A percentile compares a stretch with the other conserved stretches of the same genome.
phyloP scores from a whole-genome alignment of 2,329 filamentous ascomycete genomes.

The Pestalotiopsis sp. region DNA sequence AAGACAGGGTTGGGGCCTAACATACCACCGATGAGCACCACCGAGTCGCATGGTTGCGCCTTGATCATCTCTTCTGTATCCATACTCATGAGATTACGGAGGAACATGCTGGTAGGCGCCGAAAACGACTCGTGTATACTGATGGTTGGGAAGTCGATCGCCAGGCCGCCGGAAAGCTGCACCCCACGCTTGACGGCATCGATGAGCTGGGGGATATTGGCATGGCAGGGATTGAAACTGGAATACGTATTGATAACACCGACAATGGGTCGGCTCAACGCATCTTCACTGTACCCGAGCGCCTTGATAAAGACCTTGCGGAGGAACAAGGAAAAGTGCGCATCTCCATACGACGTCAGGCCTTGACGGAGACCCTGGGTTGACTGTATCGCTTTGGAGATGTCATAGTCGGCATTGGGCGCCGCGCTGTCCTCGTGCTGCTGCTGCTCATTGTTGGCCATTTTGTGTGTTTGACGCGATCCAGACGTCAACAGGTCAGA shows the following conservation, averaged over 20 bases:
- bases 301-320: conserved; percentile 80
- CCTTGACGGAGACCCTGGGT: conserved; percentile 62
- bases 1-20: neutral
- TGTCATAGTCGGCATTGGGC: conserved; percentile 57
- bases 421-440: neutral
- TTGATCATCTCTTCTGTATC: conserved; percentile 79
- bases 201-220: conserved; percentile 71
- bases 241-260: conserved; percentile 76
- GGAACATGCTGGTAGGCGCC: conserved; percentile 73
- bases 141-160: conserved; percentile 75
- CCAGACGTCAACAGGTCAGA: neutral
- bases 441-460: neutral
- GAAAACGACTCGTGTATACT: conserved; percentile 72
- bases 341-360: conserved; percentile 70
- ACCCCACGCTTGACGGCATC: conserved; percentile 72
- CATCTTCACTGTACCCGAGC: conserved; percentile 72
- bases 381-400: conserved; percentile 52
- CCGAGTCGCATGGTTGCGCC: conserved; percentile 71
- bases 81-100: conserved; percentile 78
- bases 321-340: conserved; percentile 75
- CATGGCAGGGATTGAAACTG: conserved; percentile 75
- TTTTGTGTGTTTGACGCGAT: neutral
- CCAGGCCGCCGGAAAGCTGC: conserved; percentile 66
- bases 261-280: conserved; percentile 70
- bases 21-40: conserved; percentile 67